Conservation (phyloP, 495 filamentous ascomycete species). For the Glutinoglossum americanum region DNA sequence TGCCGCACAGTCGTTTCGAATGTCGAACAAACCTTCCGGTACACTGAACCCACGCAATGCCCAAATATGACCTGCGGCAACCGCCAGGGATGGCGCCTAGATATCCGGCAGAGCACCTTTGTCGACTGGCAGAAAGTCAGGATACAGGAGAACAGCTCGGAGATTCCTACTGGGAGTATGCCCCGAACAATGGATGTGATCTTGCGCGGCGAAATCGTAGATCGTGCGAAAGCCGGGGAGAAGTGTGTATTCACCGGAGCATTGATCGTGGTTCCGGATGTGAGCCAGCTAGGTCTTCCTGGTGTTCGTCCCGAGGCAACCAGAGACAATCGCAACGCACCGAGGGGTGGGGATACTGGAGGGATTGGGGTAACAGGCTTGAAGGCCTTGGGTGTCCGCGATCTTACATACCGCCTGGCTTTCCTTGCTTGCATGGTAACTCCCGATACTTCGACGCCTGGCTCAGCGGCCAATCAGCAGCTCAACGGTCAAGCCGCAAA, state of each 20-base stretch:
- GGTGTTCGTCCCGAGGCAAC: constrained; percentile 70
- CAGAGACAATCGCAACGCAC: constrained; percentile 50
- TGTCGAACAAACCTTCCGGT: constrained; percentile 93
- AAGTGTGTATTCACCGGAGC: constrained; percentile 95
- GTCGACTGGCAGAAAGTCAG: constrained; percentile 98
- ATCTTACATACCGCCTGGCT: constrained; percentile 90
- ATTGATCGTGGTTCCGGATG: constrained; percentile 89
- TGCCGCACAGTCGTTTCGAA: constrained; percentile 66
- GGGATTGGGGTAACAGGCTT: constrained; percentile 72
- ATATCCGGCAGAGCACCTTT: constrained; percentile 93
- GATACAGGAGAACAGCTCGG: constrained; percentile 91
- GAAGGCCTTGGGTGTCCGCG: constrained; percentile 80
- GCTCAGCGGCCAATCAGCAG: constrained; percentile 40
- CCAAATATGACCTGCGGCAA: constrained; percentile 85
- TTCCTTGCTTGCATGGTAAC: constrained; percentile 96
- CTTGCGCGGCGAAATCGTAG: constrained; percentile 92
- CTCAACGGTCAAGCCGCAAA: constrained; percentile 52
- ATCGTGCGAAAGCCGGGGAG: constrained; percentile 89
- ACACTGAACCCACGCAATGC: constrained; percentile 90
- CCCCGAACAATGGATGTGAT: constrained; percentile 96
- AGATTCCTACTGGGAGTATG: constrained; percentile 98
- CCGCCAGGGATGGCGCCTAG: constrained; percentile 71
- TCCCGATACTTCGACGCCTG: constrained; percentile 64
- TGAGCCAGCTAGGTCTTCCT: constrained; percentile 82
- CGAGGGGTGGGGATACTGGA: constrained; percentile 56